Evolutionary conservation across 2,329 filamentous ascomycete genomes (phyloP), one percentile per base, ranked within the genome.

Genomic region (Leptoxyphium fumago): DNA sequence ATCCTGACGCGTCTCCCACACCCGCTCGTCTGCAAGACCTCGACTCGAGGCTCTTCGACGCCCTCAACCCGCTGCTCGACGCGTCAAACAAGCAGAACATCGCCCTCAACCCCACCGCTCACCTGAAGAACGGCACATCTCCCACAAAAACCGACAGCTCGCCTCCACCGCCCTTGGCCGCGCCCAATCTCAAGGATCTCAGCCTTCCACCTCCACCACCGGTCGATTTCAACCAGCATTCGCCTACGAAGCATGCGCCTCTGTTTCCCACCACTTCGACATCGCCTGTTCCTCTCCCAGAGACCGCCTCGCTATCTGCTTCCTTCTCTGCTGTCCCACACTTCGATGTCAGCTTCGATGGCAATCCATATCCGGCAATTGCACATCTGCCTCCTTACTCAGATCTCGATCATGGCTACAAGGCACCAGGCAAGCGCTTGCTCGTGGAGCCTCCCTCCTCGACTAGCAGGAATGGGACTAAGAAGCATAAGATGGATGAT

Each of bases 121-220:
- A 68, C 54, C 65, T 72, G 56, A 71, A 68, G 55, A 71, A 71
- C 47, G 72, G 69, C 56, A 72, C 72, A 46, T 93, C 84, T 44
- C 85, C 84, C 10, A 74, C 73, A 55, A 93, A 91, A 65, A 64
- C 72, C 29, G 70, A 52, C 45, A 73, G 74, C 48, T 78, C 80
- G 40, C 79, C 72, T 34, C 71, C 71, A 49, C 73, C 72, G 54
- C 75, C 73, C 50, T 73, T 80, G 52, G 72, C 70, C 54, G 71
- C 70, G 61, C 77, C 70, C 57, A 77, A 75, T 55, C 68, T 91
- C 50, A 80, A 82, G 58, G 73, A 77, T 53, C 69, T 83, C 47
- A 67, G 73, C 38, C 80, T 86, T 66, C 74, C 78, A 41, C 81
- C 80, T 29, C 82, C 82, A 2, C 62, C 66, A 43, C 66, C 67